Conservation (phyloP, 2,329 filamentous ascomycete genomes). For the Blumeria hordei region DNA sequence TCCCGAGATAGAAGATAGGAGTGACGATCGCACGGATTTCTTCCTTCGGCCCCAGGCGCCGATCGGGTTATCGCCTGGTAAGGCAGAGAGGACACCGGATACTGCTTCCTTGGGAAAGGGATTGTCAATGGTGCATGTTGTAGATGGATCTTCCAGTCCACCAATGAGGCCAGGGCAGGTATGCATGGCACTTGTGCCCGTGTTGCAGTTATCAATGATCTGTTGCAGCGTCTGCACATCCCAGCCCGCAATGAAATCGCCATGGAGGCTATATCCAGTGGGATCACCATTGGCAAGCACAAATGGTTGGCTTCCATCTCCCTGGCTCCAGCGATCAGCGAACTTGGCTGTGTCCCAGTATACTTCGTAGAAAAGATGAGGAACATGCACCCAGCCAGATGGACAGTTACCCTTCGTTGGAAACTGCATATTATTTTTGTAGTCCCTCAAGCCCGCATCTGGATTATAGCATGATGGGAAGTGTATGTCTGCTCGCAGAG, state of each 20-base stretch:
- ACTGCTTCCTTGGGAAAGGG: slow-evolving; percentile 22
- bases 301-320: slow-evolving; percentile 41
- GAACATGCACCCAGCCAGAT: slow-evolving; percentile 38
- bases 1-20: no score
- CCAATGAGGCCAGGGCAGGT: slow-evolving; percentile 32
- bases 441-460: slow-evolving; percentile 24
- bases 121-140: slow-evolving; percentile 25
- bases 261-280: slow-evolving; percentile 53
- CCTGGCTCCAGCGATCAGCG: slow-evolving; percentile 33
- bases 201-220: slow-evolving; percentile 48
- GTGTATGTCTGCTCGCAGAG: slow-evolving; percentile 58
- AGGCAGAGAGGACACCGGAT: slow-evolving; percentile 19
- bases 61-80: slow-evolving; percentile 32
- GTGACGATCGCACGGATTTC: not conserved
- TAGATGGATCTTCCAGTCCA: slow-evolving; percentile 23
- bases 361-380: slow-evolving; percentile 63
- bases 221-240: slow-evolving; percentile 40
- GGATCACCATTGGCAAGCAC: slow-evolving; percentile 57
- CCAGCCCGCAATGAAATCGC: slow-evolving; percentile 64
- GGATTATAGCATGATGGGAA: slow-evolving; percentile 84
- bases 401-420: slow-evolving; percentile 56
- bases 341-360: slow-evolving; percentile 58
- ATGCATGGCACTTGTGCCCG: slow-evolving; percentile 33
- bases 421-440: slow-evolving; percentile 49
- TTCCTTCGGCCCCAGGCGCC: slow-evolving; percentile 21